Evolutionary conservation across 2,329 filamentous ascomycete species (phyloP).

Genomic region (Exophiala sideris): DNA sequence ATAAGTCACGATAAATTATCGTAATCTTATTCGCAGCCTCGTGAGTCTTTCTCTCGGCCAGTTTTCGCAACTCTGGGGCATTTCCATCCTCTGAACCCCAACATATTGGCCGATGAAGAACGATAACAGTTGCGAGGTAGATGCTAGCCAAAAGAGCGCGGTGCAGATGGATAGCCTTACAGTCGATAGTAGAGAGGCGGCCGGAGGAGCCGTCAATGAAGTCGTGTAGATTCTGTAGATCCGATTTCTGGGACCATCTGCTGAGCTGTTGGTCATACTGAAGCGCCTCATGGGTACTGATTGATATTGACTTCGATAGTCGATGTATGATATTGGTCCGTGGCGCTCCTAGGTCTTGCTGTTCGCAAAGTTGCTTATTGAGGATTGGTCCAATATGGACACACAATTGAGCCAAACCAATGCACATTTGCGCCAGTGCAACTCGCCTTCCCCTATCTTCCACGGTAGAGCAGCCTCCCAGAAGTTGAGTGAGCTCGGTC

Average conservation of each 20-base stretch:
- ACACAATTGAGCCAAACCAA: conserved; percentile 86
- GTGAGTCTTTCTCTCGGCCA: conserved; percentile 77
- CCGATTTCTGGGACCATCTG: conserved; percentile 69
- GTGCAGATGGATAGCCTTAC: conserved; percentile 61
- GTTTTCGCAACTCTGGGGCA: conserved; percentile 71
- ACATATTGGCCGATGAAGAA: conserved; percentile 87
- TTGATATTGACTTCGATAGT: conserved; percentile 79
- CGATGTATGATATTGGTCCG: conserved; percentile 83
- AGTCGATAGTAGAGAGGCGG: conserved; percentile 58
- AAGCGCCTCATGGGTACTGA: conserved; percentile 76
- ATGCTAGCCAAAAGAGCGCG: conserved; percentile 89
- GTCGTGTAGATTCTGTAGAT: conserved; percentile 67
- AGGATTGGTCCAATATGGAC: conserved; percentile 86
- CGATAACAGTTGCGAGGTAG: conserved; percentile 89
- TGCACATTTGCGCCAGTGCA: conserved; percentile 81
- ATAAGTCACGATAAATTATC: conserved; percentile 73
- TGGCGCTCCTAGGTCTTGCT: conserved; percentile 69
- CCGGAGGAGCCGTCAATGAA: conserved; percentile 47
- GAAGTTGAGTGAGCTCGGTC: conserved; percentile 65
- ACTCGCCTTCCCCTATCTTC: conserved; percentile 70
- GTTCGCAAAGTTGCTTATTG: conserved; percentile 84
- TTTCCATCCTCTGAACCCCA: conserved; percentile 57
- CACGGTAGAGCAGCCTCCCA: conserved; percentile 67
- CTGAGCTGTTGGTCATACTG: conserved; percentile 75
- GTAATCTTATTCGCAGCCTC: conserved; percentile 84